A percentile compares a stretch with the other conserved stretches of the same genome.
Conservation (phyloP, 2,329 filamentous ascomycete genomes). For the Ophiostoma montium region DNA sequence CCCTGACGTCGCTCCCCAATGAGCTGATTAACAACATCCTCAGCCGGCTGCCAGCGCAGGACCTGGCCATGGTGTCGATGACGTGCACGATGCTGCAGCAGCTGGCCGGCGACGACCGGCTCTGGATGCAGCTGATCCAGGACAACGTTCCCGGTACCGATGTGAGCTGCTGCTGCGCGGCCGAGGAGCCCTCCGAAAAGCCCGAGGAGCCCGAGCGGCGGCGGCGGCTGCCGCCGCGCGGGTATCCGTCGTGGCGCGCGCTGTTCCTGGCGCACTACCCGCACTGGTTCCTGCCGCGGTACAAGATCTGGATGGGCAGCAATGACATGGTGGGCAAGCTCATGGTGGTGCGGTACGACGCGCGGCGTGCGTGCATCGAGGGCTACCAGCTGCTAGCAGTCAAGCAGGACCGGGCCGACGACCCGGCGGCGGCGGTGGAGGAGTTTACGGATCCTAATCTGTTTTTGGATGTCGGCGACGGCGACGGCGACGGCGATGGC, state of each 20-base stretch:
- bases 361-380: conserved; percentile 60
- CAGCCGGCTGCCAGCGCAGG: conserved; percentile 45
- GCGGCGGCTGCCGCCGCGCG: conserved; percentile 41
- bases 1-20: conserved; percentile 39
- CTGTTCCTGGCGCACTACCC: conserved; percentile 64
- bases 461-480: background rate
- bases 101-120: conserved; percentile 48
- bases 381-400: conserved; percentile 63
- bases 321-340: conserved; percentile 58
- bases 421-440: too few species aligned
- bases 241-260: conserved; percentile 49
- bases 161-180: conserved; percentile 35
- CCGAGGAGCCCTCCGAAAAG: too few species aligned
- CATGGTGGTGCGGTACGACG: conserved; percentile 64
- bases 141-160: conserved; percentile 44
- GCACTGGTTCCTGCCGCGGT: conserved; percentile 68
- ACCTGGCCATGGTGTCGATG: conserved; percentile 44
- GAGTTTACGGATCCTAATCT: background rate
- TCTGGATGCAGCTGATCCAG: conserved; percentile 62
- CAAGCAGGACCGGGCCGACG: conserved; percentile 25
- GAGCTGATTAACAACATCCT: conserved; percentile 67
- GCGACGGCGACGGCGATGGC: conserved; percentile 22
- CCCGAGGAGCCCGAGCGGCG: too few species aligned
- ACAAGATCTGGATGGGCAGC: conserved; percentile 81
- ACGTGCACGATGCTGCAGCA: conserved; percentile 46